phyloP scores from a whole-genome alignment of 306 rosid species.

The Phaseolus lunatus region DNA sequence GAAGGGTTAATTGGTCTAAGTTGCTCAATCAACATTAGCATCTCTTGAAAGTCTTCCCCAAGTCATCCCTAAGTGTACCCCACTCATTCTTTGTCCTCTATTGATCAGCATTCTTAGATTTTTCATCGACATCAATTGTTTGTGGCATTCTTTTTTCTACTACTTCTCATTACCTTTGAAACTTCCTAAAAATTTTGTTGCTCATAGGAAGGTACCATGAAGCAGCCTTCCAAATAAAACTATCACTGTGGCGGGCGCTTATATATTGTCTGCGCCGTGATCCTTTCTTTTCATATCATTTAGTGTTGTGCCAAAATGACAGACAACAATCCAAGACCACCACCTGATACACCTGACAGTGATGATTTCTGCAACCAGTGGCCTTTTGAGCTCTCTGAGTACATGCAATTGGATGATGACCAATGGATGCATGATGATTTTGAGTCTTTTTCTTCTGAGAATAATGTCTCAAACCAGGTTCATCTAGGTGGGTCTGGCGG shows the following conservation, averaged over 20 bases:
- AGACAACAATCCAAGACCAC: constrained; percentile 41
- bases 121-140: not conserved
- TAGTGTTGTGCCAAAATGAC: constrained; percentile 55
- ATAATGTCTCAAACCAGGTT: constrained; percentile 46
- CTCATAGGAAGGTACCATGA: constrained; percentile 68
- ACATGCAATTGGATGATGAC: constrained; percentile 51
- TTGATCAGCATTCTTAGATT: not conserved
- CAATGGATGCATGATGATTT: constrained; percentile 48
- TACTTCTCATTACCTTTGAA: constrained; percentile 54
- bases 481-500: constrained; percentile 46
- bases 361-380: constrained; percentile 47
- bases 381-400: constrained; percentile 62
- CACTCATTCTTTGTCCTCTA: constrained; percentile 32
- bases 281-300: constrained; percentile 24
- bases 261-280: constrained; percentile 37
- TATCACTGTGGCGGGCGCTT: not conserved
- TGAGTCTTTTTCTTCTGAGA: constrained; percentile 41
- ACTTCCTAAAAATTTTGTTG: constrained; percentile 54
- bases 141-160: not conserved
- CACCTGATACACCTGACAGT: constrained; percentile 47
- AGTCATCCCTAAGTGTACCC: constrained; percentile 60
- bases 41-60: constrained; percentile 51
- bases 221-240: constrained; percentile 51
- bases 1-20: constrained; percentile 44
- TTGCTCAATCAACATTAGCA: not conserved